A percentile compares a stretch with the other conserved stretches of the same genome.
Evolutionary conservation across 495 filamentous ascomycete genomes (phyloP).

Genomic region (Parathielavia appendiculata): DNA sequence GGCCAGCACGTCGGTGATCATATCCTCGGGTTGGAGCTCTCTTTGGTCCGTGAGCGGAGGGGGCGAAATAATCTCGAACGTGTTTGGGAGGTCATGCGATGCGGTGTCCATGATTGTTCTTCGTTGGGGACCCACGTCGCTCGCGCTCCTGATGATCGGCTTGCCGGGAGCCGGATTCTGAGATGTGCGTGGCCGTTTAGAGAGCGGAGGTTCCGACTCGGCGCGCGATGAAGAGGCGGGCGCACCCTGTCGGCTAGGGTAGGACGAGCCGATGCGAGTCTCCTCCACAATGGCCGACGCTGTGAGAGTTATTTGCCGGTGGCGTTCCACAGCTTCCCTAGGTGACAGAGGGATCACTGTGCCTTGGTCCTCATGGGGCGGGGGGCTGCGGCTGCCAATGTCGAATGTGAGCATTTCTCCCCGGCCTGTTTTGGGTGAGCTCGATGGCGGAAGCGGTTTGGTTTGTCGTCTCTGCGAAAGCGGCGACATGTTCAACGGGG

Average conservation of each 20-base stretch:
- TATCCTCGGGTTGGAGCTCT: slow-evolving; percentile 21
- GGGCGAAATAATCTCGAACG: slow-evolving; percentile 36
- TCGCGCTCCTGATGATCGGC: slow-evolving; percentile 28
- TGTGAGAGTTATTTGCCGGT: not conserved
- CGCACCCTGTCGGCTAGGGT: slow-evolving; percentile 7
- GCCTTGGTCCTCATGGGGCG: not conserved
- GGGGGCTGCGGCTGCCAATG: not conserved
- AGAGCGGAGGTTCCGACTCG: slow-evolving; percentile 36
- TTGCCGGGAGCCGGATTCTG: slow-evolving; percentile 12
- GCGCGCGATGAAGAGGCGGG: slow-evolving; percentile 21
- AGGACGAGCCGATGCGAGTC: slow-evolving; percentile 24
- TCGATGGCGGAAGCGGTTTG: not conserved
- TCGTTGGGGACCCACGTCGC: slow-evolving; percentile 36
- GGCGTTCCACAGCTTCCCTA: slow-evolving; percentile 4
- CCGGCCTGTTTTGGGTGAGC: not conserved
- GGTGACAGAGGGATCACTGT: slow-evolving; percentile 23
- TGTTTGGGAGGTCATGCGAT: slow-evolving; percentile 6
- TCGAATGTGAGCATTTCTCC: not conserved
- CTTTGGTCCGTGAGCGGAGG: slow-evolving; percentile 25
- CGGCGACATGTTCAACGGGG: slow-evolving; percentile 20
- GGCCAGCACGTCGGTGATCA: slow-evolving; percentile 52
- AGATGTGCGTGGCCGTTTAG: slow-evolving; percentile 24
- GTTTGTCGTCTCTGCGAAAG: not conserved
- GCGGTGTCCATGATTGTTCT: slow-evolving; percentile 3
- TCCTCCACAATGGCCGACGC: not conserved